Evolutionary conservation across 202 grass and related monocot genomes (phyloP).

Genomic region (Elaeis oleifera): DNA sequence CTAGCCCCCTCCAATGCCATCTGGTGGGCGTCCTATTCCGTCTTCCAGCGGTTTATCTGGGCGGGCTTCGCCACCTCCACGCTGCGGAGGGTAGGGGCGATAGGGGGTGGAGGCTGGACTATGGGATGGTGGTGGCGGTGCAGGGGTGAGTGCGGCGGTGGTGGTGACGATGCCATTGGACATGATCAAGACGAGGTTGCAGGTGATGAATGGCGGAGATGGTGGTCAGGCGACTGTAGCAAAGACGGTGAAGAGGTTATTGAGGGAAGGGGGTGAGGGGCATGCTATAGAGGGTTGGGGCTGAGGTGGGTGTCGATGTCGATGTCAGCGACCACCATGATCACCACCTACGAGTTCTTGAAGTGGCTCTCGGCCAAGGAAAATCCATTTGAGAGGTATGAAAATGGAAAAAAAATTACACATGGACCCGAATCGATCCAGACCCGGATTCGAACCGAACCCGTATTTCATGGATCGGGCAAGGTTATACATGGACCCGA

Average conservation of each 20-base stretch:
- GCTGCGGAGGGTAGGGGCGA: background rate
- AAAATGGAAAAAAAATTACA: too few species aligned
- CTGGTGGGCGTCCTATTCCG: conserved; percentile 87
- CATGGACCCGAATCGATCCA: too few species aligned
- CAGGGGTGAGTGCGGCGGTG: conserved; percentile 78
- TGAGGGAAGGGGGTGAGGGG: conserved; percentile 75
- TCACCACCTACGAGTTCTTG: conserved; percentile 89
- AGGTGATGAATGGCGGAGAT: conserved; percentile 59
- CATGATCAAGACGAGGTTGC: conserved; percentile 88
- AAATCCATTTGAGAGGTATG: conserved; percentile 12
- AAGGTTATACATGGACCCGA: too few species aligned
- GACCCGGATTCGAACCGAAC: too few species aligned
- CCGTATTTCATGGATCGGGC: too few species aligned
- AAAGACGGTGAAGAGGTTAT: conserved; percentile 47
- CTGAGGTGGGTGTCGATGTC: conserved; percentile 94
- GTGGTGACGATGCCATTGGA: conserved; percentile 94
- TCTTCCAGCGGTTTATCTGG: conserved; percentile 62
- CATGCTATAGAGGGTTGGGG: conserved; percentile 80
- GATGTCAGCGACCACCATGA: conserved; percentile 86
- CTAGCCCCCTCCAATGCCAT: conserved; percentile 91
- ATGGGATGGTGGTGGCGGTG: conserved; percentile 49
- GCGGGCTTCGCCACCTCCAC: conserved; percentile 5
- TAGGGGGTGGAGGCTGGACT: conserved; percentile 17
- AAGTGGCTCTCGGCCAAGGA: conserved; percentile 85
- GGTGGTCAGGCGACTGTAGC: conserved; percentile 31